phyloP scores from a whole-genome alignment of 257 asterid species.

The Anisodus tanguticus region DNA sequence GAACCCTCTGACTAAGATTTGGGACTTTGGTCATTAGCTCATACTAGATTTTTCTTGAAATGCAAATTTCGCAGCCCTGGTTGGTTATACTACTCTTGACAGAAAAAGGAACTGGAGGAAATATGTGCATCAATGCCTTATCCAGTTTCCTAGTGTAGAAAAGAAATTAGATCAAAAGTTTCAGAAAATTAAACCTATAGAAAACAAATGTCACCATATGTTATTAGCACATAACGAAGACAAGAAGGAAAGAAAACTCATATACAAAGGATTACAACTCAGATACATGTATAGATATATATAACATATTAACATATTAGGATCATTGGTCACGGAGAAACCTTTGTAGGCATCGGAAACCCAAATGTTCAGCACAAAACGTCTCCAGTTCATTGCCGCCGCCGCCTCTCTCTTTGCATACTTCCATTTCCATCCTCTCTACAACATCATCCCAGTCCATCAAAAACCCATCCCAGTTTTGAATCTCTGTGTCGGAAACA shows the following conservation, averaged over 20 bases:
- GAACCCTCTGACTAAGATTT: too few species aligned
- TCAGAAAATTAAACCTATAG: not conserved
- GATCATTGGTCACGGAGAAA: conserved; percentile 73
- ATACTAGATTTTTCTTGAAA: too few species aligned
- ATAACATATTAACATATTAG: not conserved
- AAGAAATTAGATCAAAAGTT: not conserved
- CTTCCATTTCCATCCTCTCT: conserved; percentile 66
- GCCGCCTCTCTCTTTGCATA: conserved; percentile 67
- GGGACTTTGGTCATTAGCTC: too few species aligned
- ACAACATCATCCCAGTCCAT: conserved; percentile 87
- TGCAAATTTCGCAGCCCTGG: too few species aligned
- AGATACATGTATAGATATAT: not conserved
- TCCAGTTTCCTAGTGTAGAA: not conserved
- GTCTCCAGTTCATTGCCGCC: conserved; percentile 71
- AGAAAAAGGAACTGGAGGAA: not conserved
- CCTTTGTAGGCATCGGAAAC: conserved; percentile 89
- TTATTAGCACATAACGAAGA: not conserved
- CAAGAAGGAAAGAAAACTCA: not conserved
- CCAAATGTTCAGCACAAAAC: conserved; percentile 88
- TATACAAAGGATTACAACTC: not conserved
- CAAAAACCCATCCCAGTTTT: conserved; percentile 76
- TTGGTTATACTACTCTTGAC: not conserved
- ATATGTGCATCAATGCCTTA: not conserved
- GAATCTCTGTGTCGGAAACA: conserved; percentile 64
- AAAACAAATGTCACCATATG: not conserved